Evolutionary conservation across 129 eudicot species (phyloP).

Genomic region (Helianthus annuus): DNA sequence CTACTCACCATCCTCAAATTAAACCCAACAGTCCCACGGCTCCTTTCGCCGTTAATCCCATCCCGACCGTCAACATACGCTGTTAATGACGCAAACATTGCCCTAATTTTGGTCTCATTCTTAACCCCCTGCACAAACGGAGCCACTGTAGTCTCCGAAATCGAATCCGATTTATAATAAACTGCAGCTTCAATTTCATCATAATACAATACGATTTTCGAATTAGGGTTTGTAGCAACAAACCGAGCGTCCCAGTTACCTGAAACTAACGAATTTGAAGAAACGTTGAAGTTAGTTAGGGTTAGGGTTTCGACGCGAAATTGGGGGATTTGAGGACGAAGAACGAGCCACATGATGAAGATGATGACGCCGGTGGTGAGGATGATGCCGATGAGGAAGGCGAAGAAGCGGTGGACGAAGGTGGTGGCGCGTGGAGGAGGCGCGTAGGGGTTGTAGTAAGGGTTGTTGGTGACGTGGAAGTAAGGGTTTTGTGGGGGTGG

Average conservation of each 20-base stretch:
- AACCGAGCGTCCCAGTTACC: conserved; percentile 51
- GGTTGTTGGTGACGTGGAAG: conserved; percentile 47
- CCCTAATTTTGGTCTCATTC: conserved; percentile 45
- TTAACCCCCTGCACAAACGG: conserved; percentile 70
- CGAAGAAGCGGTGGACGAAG: conserved; percentile 74
- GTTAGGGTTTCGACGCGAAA: conserved; percentile 60
- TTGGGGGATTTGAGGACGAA: conserved; percentile 81
- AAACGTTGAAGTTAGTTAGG: conserved; percentile 53
- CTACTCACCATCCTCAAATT: conserved; percentile 57
- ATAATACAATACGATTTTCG: conserved; percentile 54
- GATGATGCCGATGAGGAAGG: conserved; percentile 49
- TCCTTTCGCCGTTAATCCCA: conserved; percentile 41
- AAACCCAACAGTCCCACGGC: conserved; percentile 48
- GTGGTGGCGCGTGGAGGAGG: conserved; percentile 67
- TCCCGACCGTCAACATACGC: conserved; percentile 41
- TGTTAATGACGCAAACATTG: conserved; percentile 45
- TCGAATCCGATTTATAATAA: conserved; percentile 34
- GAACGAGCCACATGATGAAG: conserved; percentile 77
- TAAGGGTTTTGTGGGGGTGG: conserved; percentile 37
- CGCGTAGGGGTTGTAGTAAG: conserved; percentile 36
- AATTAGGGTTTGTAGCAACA: conserved; percentile 68
- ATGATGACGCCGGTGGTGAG: conserved; percentile 59
- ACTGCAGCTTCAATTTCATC: conserved; percentile 52
- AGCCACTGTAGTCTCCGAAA: conserved; percentile 49
- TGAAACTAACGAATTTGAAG: conserved; percentile 39